Percentiles rank a stretch among this genome's conserved stretches.
Conservation (phyloP, 2,329 filamentous ascomycete species). For the Trichoderma aggressivum region DNA sequence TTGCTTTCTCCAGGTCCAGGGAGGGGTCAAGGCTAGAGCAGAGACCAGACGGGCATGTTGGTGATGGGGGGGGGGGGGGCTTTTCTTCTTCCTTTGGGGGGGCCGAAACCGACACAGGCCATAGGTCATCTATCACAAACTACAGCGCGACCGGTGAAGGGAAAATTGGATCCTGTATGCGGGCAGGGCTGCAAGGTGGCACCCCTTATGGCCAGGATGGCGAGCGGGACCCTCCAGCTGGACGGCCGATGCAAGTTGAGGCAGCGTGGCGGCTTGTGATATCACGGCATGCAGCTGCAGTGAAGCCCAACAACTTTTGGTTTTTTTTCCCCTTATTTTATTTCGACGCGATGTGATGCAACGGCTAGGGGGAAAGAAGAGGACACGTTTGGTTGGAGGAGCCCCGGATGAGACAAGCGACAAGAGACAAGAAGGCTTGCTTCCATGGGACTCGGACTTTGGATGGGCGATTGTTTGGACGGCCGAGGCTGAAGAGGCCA, state of each 20-base stretch:
- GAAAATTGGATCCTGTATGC: conserved; percentile 14
- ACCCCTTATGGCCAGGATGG: background rate
- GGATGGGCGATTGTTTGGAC: background rate
- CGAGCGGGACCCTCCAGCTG: conserved; percentile 11
- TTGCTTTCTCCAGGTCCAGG: background rate
- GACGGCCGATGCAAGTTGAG: background rate
- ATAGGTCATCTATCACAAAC: conserved; percentile 33
- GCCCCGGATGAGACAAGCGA: background rate
- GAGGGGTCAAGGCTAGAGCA: background rate
- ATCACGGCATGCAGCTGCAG: conserved; percentile 9
- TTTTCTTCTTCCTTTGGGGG: background rate
- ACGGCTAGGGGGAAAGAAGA: background rate
- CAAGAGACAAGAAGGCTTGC: background rate
- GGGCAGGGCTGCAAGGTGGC: conserved; percentile 14
- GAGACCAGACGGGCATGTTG: background rate
- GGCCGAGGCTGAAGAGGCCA: conserved; percentile 7
- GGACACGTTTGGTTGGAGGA: background rate
- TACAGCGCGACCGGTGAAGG: conserved; percentile 27
- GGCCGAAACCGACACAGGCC: background rate
- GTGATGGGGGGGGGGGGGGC: background rate
- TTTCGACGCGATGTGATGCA: background rate
- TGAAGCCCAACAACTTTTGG: background rate
- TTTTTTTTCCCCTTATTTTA: background rate
- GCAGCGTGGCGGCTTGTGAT: background rate
- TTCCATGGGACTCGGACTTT: background rate